A percentile compares a stretch with the other conserved stretches of the same genome.
phyloP scores from a whole-genome alignment of 164 flowering plant species.

The Vitis cinerea region DNA sequence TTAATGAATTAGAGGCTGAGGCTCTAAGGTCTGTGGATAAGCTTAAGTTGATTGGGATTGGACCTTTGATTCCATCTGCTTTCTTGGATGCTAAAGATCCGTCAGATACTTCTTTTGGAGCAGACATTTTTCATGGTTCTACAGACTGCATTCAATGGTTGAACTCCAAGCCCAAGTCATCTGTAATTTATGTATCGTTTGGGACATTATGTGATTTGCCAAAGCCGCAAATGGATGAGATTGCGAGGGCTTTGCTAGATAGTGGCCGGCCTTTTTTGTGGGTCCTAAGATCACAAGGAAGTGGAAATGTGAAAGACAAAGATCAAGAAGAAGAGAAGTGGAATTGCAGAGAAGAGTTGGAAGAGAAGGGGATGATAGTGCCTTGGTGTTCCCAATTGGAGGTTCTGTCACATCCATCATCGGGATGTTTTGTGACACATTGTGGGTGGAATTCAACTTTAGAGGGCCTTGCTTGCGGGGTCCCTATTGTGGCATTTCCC shows the following conservation, averaged over 20 bases:
- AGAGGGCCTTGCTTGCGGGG: constrained; percentile 30
- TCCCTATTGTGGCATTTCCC: constrained; percentile 37
- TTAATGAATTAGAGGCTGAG: constrained; percentile 45
- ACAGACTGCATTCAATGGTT: constrained; percentile 27
- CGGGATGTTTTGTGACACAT: constrained; percentile 42
- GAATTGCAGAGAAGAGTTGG: constrained; percentile 17
- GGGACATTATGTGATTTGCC: constrained; percentile 26
- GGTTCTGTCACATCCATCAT: constrained; percentile 33
- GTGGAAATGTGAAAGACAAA: background rate
- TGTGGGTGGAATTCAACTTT: constrained; percentile 51
- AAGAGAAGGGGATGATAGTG: constrained; percentile 31
- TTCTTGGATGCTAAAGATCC: constrained; percentile 28
- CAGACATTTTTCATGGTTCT: constrained; percentile 19
- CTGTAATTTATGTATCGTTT: constrained; percentile 35
- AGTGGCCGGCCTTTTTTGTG: constrained; percentile 30
- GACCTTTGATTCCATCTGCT: constrained; percentile 59
- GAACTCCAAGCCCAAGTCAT: constrained; percentile 22
- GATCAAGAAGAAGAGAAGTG: constrained; percentile 4
- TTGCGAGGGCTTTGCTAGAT: constrained; percentile 21
- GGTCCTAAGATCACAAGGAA: constrained; percentile 21
- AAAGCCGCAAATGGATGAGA: constrained; percentile 22
- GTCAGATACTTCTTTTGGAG: constrained; percentile 34
- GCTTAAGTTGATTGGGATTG: constrained; percentile 32
- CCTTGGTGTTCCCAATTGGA: constrained; percentile 41
- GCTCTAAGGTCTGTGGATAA: constrained; percentile 30